phyloP scores from a whole-genome alignment of 208 protist genomes.

The Leishmania aethiopica region DNA sequence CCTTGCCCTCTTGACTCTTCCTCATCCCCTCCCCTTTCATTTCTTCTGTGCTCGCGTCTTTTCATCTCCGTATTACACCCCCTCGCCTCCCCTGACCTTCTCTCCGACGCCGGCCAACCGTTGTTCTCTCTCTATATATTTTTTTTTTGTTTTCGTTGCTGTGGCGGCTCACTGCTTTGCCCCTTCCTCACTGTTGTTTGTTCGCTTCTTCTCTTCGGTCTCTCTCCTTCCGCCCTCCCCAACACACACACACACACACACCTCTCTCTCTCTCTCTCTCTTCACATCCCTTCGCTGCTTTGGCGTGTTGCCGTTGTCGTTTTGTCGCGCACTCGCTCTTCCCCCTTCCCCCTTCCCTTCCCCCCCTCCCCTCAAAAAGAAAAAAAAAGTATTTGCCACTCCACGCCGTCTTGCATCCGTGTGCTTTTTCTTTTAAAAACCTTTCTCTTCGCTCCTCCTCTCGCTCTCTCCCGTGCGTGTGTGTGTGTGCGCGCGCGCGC shows the following conservation, averaged over 20 bases:
- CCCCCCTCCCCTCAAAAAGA: neutral
- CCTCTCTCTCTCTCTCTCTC: neutral
- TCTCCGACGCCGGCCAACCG: neutral
- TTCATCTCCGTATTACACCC: neutral
- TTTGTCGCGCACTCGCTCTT: neutral
- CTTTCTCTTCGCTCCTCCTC: too few species aligned
- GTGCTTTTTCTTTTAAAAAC: neutral
- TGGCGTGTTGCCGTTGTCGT: neutral
- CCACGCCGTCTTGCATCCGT: neutral
- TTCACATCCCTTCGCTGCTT: neutral
- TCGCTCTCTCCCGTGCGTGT: neutral
- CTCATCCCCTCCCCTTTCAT: neutral
- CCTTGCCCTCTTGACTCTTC: neutral
- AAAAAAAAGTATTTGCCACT: neutral
- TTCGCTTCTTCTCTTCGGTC: neutral
- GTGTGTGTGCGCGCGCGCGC: neutral
- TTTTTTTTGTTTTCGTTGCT: neutral
- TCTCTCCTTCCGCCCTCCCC: neutral
- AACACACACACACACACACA: neutral
- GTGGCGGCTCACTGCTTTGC: too few species aligned
- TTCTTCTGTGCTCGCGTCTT: neutral
- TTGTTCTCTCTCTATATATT: neutral
- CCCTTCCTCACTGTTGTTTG: neutral
- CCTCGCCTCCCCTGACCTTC: neutral
- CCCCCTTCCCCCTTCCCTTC: neutral